phyloP scores from a whole-genome alignment of 768 basidiomycete species.

The Leccinellum albellum region DNA sequence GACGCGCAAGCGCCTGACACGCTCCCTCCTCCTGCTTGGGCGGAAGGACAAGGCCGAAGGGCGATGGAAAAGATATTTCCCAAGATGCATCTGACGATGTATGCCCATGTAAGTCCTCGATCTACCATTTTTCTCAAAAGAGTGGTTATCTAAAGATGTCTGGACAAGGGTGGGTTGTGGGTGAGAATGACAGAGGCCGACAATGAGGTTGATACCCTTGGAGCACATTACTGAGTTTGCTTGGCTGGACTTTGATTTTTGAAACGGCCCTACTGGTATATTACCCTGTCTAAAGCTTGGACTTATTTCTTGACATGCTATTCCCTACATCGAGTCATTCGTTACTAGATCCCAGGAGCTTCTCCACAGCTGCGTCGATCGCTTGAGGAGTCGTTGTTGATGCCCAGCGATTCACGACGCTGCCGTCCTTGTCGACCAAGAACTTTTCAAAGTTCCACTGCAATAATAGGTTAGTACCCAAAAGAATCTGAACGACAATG shows the following conservation, averaged over 20 bases:
- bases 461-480: background rate
- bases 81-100: constrained; percentile 55
- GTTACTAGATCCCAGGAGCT: constrained; percentile 40
- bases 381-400: constrained; percentile 67
- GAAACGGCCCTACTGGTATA: background rate
- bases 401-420: constrained; percentile 72
- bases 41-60: constrained; percentile 42
- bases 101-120: constrained; percentile 35
- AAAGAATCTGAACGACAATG: background rate
- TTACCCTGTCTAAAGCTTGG: constrained; percentile 13
- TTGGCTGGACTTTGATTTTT: background rate
- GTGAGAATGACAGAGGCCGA: constrained; percentile 36
- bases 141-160: background rate
- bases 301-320: background rate
- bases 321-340: constrained; percentile 17
- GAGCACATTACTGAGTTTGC: background rate
- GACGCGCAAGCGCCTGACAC: constrained; percentile 45
- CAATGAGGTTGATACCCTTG: background rate
- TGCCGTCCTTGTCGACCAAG: constrained; percentile 73
- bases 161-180: constrained; percentile 54
- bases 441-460: constrained; percentile 95
- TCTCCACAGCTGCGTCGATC: constrained; percentile 61
- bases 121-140: background rate
- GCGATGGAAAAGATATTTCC: constrained; percentile 48
- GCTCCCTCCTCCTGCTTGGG: constrained; percentile 47